These are phyloP conservation scores for Leccinum subtestaceum DNA, from an alignment of 768 basidiomycete genomes.

Conservation along the genomic window DNA sequence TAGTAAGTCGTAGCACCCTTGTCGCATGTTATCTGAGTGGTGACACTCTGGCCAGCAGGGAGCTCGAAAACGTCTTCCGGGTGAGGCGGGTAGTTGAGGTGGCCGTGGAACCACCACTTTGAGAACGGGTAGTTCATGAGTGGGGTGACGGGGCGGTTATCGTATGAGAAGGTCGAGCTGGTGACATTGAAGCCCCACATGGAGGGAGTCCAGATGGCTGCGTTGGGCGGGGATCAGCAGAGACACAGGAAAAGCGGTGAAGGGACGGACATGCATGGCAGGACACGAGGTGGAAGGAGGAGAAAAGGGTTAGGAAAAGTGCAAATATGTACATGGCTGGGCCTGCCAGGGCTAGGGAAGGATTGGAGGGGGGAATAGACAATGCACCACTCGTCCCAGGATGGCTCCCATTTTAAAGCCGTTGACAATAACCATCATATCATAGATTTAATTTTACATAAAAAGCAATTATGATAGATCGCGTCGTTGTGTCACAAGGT, in stretches of 20 bases:
- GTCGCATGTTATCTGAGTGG: slow-evolving; percentile 53
- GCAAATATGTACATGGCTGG: slow-evolving; percentile 11
- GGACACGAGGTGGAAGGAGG: slow-evolving; percentile 7
- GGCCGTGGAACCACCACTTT: slow-evolving; percentile 62
- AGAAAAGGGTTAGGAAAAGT: not conserved
- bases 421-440: not conserved
- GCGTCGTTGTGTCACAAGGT: slow-evolving; percentile 10
- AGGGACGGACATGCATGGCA: slow-evolving; percentile 20
- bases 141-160: slow-evolving; percentile 58
- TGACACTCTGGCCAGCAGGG: slow-evolving; percentile 54
- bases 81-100: slow-evolving; percentile 57
- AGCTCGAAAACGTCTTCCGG: slow-evolving; percentile 55
- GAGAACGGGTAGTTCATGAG: slow-evolving; percentile 38
- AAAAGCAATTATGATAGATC: not conserved
- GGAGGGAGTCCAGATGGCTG: slow-evolving; percentile 54
- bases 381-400: not conserved
- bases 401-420: not conserved
- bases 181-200: slow-evolving; percentile 76
- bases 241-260: no score
- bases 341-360: slow-evolving; percentile 15
- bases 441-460: no score
- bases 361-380: not conserved
- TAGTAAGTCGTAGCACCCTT: slow-evolving; percentile 61
- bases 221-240: not conserved
- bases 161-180: slow-evolving; percentile 47